Percentiles rank a stretch among this genome's conserved stretches.
Evolutionary conservation across 345 rosid genomes (phyloP).

Genomic region (Zanthoxylum bungeanum): DNA sequence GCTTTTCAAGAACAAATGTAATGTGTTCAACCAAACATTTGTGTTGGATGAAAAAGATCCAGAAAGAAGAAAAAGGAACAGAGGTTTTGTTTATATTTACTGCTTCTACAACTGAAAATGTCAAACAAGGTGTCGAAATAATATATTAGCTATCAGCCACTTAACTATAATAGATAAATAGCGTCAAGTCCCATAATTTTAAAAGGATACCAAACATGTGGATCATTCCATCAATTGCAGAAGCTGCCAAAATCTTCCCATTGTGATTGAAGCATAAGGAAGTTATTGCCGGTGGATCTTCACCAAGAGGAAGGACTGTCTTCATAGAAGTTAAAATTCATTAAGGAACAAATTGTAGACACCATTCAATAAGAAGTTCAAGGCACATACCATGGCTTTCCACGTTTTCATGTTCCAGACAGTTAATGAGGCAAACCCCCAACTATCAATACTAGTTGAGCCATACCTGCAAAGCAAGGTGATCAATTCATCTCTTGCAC

Average conservation of each 20-base stretch:
- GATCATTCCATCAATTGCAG: constrained; percentile 82
- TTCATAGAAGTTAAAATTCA: constrained; percentile 42
- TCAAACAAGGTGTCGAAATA: not conserved
- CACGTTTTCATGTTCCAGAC: constrained; percentile 85
- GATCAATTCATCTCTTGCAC: constrained; percentile 3
- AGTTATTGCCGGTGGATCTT: constrained; percentile 81
- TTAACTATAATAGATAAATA: not conserved
- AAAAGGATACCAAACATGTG: constrained; percentile 86
- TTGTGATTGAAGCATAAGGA: constrained; percentile 74
- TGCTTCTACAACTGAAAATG: not conserved
- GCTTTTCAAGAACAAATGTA: not conserved
- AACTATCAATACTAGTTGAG: constrained; percentile 37
- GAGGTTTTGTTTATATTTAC: not conserved
- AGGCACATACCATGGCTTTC: constrained; percentile 61
- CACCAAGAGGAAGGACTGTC: constrained; percentile 81
- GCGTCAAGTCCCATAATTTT: not conserved
- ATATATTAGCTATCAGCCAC: not conserved
- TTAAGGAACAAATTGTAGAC: constrained; percentile 21
- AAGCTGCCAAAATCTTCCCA: constrained; percentile 73
- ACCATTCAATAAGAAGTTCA: constrained; percentile 9
- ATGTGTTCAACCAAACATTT: not conserved
- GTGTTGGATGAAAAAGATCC: not conserved
- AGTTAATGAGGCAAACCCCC: constrained; percentile 59
- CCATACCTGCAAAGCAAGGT: constrained; percentile 39
- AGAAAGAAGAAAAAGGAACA: not conserved